phyloP scores from a whole-genome alignment of 2,329 filamentous ascomycete genomes.

The Pseudocercospora musae region DNA sequence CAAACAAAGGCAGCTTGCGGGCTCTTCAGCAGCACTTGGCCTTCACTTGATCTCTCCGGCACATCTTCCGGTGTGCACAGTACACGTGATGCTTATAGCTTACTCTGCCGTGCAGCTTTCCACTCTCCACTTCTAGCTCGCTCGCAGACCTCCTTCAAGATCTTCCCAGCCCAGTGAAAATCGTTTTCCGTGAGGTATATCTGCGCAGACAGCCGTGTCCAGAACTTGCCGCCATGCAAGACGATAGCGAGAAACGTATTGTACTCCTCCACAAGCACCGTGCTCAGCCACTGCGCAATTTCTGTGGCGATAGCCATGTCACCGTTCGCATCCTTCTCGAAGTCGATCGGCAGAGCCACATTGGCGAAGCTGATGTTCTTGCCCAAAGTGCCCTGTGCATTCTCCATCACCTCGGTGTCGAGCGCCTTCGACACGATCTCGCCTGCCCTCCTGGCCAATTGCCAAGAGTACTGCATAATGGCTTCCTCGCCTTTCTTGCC shows the following conservation, averaged over 20 bases:
- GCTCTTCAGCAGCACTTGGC: background rate
- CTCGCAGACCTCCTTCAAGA: constrained; percentile 57
- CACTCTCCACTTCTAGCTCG: constrained; percentile 49
- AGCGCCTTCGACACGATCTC: constrained; percentile 59
- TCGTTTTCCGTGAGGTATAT: constrained; percentile 78
- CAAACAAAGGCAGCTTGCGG: background rate
- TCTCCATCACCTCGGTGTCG: constrained; percentile 70
- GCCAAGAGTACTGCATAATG: constrained; percentile 62
- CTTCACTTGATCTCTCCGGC: background rate
- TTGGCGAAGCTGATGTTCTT: constrained; percentile 67
- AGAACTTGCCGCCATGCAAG: constrained; percentile 60
- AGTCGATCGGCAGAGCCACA: constrained; percentile 64
- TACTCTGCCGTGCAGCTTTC: constrained; percentile 26
- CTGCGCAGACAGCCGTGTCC: constrained; percentile 74
- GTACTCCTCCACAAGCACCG: constrained; percentile 53
- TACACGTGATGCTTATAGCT: background rate
- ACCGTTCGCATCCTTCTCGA: constrained; percentile 34
- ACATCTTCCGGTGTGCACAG: background rate
- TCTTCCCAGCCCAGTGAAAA: constrained; percentile 66
- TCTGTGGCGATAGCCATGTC: constrained; percentile 34
- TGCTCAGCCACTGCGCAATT: constrained; percentile 42
- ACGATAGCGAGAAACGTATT: constrained; percentile 69
- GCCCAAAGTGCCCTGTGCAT: constrained; percentile 58
- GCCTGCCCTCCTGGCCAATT: constrained; percentile 63
- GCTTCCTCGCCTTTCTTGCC: constrained; percentile 63